phyloP scores from a whole-genome alignment of 2,329 filamentous ascomycete species.

The Dactylellina cionopaga region DNA sequence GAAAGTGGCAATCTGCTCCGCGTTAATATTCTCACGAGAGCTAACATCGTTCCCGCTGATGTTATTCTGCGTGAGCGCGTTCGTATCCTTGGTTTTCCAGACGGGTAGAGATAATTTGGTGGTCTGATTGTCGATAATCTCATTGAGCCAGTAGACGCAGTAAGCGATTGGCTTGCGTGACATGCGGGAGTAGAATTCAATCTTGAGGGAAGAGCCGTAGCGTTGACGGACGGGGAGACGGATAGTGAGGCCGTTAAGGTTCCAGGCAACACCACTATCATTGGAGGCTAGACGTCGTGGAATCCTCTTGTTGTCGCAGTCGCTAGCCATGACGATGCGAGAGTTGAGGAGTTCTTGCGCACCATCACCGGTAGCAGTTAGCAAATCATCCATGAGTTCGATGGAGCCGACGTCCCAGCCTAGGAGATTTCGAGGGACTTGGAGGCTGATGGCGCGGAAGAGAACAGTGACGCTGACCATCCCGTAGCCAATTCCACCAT shows the following conservation, averaged over 20 bases:
- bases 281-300: slow-evolving; percentile 20
- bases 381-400: slow-evolving; percentile 78
- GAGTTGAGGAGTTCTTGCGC: slow-evolving; percentile 59
- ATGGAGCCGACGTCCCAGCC: slow-evolving; percentile 97
- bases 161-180: slow-evolving; percentile 75
- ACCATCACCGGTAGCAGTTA: slow-evolving; percentile 72
- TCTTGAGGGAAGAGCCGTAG: slow-evolving; percentile 87
- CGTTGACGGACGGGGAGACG: slow-evolving; percentile 88
- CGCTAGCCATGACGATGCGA: slow-evolving; percentile 50
- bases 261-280: slow-evolving; percentile 63
- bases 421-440: slow-evolving; percentile 82
- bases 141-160: slow-evolving; percentile 84
- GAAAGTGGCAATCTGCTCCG: slow-evolving; percentile 82
- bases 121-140: slow-evolving; percentile 82
- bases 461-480: slow-evolving; percentile 87
- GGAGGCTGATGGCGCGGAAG: slow-evolving; percentile 88
- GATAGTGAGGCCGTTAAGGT: slow-evolving; percentile 64
- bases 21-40: slow-evolving; percentile 76
- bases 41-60: slow-evolving; percentile 81
- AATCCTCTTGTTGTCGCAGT: slow-evolving; percentile 33
- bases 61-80: slow-evolving; percentile 88
- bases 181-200: slow-evolving; percentile 76
- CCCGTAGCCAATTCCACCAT: slow-evolving; percentile 92
- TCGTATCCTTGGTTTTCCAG: slow-evolving; percentile 80
- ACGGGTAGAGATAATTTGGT: slow-evolving; percentile 85